A percentile compares a stretch with the other conserved stretches of the same genome.
These are phyloP conservation scores for Scutellaria barbata DNA, from an alignment of 257 asterid genomes.

Conservation along the genomic window DNA sequence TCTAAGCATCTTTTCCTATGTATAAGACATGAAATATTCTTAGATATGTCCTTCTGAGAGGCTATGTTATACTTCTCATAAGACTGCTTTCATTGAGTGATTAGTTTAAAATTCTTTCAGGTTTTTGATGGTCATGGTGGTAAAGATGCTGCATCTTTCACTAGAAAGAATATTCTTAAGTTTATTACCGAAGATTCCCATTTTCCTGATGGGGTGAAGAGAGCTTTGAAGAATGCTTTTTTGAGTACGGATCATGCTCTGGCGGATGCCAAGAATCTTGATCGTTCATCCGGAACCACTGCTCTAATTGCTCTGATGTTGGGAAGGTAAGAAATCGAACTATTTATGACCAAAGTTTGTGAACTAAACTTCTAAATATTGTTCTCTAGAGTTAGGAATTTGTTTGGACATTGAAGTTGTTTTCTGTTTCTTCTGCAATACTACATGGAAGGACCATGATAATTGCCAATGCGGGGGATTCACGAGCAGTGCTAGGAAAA, in stretches of 20 bases:
- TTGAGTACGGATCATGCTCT: slow-evolving; percentile 73
- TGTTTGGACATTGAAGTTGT: not conserved
- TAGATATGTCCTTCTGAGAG: not conserved
- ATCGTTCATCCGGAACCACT: slow-evolving; percentile 78
- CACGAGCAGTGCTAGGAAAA: slow-evolving; percentile 85
- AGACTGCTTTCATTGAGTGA: slow-evolving; percentile 13
- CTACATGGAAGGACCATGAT: slow-evolving; percentile 56
- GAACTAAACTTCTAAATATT: not conserved
- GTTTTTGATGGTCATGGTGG: slow-evolving; percentile 95
- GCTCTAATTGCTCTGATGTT: slow-evolving; percentile 68
- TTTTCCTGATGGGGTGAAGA: slow-evolving; percentile 63
- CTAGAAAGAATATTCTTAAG: slow-evolving; percentile 65
- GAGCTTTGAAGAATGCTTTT: slow-evolving; percentile 79
- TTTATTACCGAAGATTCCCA: slow-evolving; percentile 70
- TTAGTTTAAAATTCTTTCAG: slow-evolving; percentile 45
- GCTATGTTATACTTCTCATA: not conserved
- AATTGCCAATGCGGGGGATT: slow-evolving; percentile 88
- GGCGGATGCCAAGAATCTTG: slow-evolving; percentile 70
- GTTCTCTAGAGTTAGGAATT: not conserved
- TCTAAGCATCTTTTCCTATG: not conserved
- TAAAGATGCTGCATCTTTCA: slow-evolving; percentile 78
- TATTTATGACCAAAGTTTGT: not conserved
- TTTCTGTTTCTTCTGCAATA: not conserved
- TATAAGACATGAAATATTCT: not conserved
- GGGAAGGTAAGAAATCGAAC: slow-evolving; percentile 60